These are phyloP conservation scores for Circinella minor DNA, from an alignment of 371 early-diverging fungal species.

Conservation along the genomic window DNA sequence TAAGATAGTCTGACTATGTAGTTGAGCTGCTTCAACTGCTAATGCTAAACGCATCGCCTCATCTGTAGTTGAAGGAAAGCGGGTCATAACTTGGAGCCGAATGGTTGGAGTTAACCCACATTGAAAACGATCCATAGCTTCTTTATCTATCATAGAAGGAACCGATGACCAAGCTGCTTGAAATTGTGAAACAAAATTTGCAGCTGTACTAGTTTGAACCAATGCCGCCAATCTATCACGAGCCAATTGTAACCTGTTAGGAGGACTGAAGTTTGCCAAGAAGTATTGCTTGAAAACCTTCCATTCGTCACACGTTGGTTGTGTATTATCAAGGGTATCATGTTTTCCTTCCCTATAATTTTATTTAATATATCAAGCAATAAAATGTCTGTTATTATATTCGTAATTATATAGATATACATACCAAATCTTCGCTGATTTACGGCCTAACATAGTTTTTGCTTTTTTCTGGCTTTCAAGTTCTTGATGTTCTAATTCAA, in stretches of 20 bases:
- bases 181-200: neutral
- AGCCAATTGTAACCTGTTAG: slow-evolving; percentile 7
- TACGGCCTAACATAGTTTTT: neutral
- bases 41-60: no score
- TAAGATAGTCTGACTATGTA: no score
- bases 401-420: neutral
- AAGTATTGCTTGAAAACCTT: neutral
- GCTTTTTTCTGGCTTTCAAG: neutral
- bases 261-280: neutral
- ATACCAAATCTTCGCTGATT: neutral
- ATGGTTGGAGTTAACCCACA: neutral
- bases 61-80: neutral
- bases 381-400: neutral
- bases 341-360: neutral
- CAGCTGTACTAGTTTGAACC: neutral
- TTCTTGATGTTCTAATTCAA: no score
- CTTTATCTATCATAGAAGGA: slow-evolving; percentile 18
- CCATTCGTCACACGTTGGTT: neutral
- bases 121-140: slow-evolving; percentile 15
- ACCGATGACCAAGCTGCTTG: neutral
- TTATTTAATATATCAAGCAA: neutral
- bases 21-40: no score
- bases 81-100: neutral
- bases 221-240: slow-evolving; percentile 2
- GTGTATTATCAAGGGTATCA: neutral